phyloP scores from a whole-genome alignment of 495 filamentous ascomycete genomes.

The Penicillium pulvis region DNA sequence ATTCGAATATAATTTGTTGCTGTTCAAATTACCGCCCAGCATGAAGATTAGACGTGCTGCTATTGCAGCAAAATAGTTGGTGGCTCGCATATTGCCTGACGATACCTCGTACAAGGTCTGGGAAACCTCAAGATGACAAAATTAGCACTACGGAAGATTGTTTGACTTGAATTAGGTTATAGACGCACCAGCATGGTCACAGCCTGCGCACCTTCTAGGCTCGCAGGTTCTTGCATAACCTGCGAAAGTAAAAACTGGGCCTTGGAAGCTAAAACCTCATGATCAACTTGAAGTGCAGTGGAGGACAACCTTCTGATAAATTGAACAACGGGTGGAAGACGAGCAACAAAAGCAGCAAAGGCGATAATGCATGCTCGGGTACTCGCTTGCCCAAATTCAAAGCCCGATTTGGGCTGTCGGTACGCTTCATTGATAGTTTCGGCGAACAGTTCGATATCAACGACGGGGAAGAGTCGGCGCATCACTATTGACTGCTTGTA shows the following conservation, averaged over 20 bases:
- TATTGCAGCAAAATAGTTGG: slow-evolving; percentile 43
- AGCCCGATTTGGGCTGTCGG: slow-evolving; percentile 16
- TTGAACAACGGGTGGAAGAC: slow-evolving; percentile 28
- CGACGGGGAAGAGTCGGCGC: slow-evolving; percentile 44
- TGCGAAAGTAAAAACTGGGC: slow-evolving; percentile 44
- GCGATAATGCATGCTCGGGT: slow-evolving; percentile 47
- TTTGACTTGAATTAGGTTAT: neutral
- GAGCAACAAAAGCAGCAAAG: slow-evolving; percentile 42
- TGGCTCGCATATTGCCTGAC: slow-evolving; percentile 47
- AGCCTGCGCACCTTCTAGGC: slow-evolving; percentile 45
- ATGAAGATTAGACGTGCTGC: slow-evolving; percentile 49
- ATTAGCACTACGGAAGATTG: neutral
- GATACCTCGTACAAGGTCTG: slow-evolving; percentile 48
- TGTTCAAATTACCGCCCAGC: slow-evolving; percentile 43
- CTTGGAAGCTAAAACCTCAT: slow-evolving; percentile 37
- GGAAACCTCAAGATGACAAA: neutral
- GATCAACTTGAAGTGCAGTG: slow-evolving; percentile 18
- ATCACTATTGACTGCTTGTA: slow-evolving; percentile 33
- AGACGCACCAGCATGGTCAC: slow-evolving; percentile 46
- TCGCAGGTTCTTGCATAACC: slow-evolving; percentile 41
- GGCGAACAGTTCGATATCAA: slow-evolving; percentile 43
- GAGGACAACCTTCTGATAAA: neutral
- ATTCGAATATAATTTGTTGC: slow-evolving; percentile 4
- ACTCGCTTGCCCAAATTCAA: slow-evolving; percentile 23
- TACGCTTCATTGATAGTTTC: slow-evolving; percentile 48